Conservation (phyloP, 768 basidiomycete genomes). For the Termitomyces sp. region DNA sequence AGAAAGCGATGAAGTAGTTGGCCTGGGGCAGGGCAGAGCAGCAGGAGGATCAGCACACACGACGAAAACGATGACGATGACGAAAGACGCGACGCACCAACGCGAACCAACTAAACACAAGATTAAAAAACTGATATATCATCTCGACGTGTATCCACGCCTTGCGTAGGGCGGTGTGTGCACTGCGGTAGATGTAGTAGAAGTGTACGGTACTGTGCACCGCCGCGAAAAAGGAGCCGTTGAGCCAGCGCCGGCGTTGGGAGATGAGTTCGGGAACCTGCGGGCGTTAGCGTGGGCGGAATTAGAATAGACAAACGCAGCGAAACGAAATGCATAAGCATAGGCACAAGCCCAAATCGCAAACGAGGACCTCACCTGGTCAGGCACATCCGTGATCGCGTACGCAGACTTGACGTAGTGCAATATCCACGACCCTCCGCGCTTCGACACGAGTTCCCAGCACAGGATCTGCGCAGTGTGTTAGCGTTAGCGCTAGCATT, state of each 20-base stretch:
- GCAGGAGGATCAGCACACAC: too few species aligned
- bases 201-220: conserved; percentile 92
- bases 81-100: too few species aligned
- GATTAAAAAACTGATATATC: conserved; percentile 84
- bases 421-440: conserved; percentile 83
- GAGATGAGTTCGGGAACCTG: conserved; percentile 90
- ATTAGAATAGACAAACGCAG: too few species aligned
- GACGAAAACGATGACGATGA: too few species aligned
- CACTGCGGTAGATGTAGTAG: conserved; percentile 90
- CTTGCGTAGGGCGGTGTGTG: conserved; percentile 77
- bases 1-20: conserved; percentile 89
- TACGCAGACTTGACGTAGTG: conserved; percentile 97
- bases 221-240: conserved; percentile 97
- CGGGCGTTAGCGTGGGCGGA: background rate
- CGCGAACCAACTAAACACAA: conserved; percentile 91
- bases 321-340: too few species aligned
- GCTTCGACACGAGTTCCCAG: conserved; percentile 97
- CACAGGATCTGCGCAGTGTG: conserved; percentile 63
- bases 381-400: conserved; percentile 89
- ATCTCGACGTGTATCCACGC: conserved; percentile 95
- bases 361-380: conserved; percentile 52
- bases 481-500: background rate
- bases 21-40: conserved; percentile 57
- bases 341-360: too few species aligned
- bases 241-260: conserved; percentile 94